Evolutionary conservation across 441 rosid genomes (phyloP), one percentile per base, ranked within the genome.

Genomic region (Brassica hybrid): DNA sequence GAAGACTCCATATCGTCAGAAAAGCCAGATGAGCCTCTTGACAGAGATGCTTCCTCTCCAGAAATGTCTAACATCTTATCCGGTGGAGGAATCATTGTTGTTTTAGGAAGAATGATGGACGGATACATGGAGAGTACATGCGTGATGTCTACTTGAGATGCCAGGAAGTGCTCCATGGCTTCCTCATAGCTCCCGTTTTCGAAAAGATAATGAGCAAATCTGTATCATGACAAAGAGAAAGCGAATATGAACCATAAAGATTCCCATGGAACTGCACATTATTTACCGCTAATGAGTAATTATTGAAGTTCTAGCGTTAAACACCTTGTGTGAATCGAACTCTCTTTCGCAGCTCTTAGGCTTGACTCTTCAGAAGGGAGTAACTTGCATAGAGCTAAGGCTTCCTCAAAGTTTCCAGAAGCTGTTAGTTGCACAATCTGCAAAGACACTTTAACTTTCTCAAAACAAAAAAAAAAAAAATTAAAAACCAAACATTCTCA

Each of bases 341-440:
- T 88, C 85, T 96, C 99, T 85, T 96, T 96, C 25, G 98, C 98
- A 75, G 97, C 96, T 83, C 98, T 85, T 74, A 94, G 89, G 78
- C 84, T 90, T 45, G 98, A 82, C 79, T 96, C 99, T 84, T 96
- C 99, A 52, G 98, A 84, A 17, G 99, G 99, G 82, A 96, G 99
- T 85, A 92, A 65, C 85, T 92, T 96, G 84, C 99, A 96, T 85
- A 96, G 84, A 76, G 95, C 94, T 86, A 96, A 86, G 17, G 99
- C 99, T 88, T 96, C 99, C 86, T 94, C 98, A 80, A 96, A 96
- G 87, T 96, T 88, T 62, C 98, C 98, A 54, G 98, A 96, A 73
- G 98, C 99, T 38, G 99, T 92, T 82, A 96, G 85, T 65, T 96
- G 99, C 73, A 96, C 98, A 74, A 96, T 96, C 99, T 96, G 96